phyloP scores from a whole-genome alignment of 2,329 filamentous ascomycete genomes.

The Pseudogymnoascus sp. region DNA sequence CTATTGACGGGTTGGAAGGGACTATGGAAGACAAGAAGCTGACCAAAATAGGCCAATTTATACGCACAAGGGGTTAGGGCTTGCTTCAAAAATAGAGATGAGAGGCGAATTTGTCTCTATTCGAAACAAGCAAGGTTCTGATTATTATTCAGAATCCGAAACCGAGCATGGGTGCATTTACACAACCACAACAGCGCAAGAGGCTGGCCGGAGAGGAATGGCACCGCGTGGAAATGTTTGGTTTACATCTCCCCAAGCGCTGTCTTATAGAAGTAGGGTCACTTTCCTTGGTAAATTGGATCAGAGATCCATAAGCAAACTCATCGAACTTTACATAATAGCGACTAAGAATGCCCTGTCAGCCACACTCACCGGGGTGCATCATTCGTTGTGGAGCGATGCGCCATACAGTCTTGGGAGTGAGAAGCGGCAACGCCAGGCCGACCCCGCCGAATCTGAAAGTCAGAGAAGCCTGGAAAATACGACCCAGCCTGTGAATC shows the following conservation, averaged over 20 bases:
- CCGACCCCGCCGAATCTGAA: neutral
- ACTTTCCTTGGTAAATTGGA: neutral
- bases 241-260: neutral
- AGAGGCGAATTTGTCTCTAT: neutral
- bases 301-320: neutral
- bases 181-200: neutral
- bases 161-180: neutral
- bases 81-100: neutral
- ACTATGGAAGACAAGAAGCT: neutral
- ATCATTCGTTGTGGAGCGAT: neutral
- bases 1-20: neutral
- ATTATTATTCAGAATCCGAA: neutral
- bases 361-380: neutral
- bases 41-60: neutral
- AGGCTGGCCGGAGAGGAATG: neutral
- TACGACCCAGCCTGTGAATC: neutral
- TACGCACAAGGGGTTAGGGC: neutral
- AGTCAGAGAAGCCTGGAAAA: neutral
- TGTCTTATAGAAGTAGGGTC: neutral
- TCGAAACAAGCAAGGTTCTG: neutral
- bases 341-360: neutral
- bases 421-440: neutral
- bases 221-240: neutral
- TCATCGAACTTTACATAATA: neutral
- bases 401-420: neutral